These are phyloP conservation scores for Betula pendula DNA, from an alignment of 306 rosid species.

Conservation along the genomic window DNA sequence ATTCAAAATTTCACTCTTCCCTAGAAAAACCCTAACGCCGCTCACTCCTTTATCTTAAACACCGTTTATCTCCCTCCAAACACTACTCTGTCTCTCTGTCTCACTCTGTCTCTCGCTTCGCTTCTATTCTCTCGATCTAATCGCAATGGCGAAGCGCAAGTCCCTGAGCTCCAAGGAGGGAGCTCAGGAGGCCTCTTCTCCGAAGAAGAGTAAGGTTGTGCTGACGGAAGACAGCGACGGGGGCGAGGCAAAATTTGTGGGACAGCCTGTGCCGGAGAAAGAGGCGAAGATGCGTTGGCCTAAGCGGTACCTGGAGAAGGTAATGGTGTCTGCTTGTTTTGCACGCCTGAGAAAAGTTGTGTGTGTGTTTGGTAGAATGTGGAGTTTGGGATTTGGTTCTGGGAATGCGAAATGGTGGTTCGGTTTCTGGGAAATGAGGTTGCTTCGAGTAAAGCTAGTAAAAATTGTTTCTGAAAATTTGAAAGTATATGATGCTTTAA, in stretches of 20 bases:
- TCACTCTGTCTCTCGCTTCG: background rate
- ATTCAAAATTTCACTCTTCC: background rate
- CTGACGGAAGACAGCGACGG: background rate
- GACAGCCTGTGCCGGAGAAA: constrained; percentile 30
- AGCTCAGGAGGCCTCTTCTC: background rate
- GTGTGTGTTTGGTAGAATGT: background rate
- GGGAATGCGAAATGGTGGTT: background rate
- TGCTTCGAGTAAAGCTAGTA: background rate
- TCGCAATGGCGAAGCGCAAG: constrained; percentile 3
- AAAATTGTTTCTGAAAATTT: background rate
- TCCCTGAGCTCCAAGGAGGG: background rate
- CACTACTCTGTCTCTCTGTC: background rate
- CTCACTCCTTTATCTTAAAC: too few species aligned
- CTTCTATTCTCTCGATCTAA: background rate
- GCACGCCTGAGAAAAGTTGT: background rate
- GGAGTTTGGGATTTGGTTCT: background rate
- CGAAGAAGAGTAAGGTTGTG: background rate
- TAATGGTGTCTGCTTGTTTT: background rate
- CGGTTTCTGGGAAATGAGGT: background rate
- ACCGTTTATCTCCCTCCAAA: too few species aligned
- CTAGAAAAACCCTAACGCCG: background rate
- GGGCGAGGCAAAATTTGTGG: constrained; percentile 26
- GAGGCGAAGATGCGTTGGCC: constrained; percentile 70
- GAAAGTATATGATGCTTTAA: background rate
- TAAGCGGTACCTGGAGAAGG: constrained; percentile 43